A percentile compares a stretch with the other conserved stretches of the same genome.
phyloP scores from a whole-genome alignment of 768 basidiomycete species.

The Pleurotus platypus region DNA sequence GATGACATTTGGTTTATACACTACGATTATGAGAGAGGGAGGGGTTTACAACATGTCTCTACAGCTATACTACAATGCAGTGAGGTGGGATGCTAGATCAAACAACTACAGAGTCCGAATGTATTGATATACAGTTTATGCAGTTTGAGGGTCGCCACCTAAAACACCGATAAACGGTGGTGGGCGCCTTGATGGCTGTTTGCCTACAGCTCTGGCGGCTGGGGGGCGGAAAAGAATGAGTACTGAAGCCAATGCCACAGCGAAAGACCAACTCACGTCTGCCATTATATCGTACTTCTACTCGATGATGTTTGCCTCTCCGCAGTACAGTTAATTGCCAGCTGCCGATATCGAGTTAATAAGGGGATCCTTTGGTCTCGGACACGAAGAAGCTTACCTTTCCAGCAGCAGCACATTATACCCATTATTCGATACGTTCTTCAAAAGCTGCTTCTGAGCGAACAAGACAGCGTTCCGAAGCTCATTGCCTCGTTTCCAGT shows the following conservation, averaged over 20 bases:
- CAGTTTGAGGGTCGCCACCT: slow-evolving; percentile 27
- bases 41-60: background rate
- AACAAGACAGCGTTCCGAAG: slow-evolving; percentile 54
- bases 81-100: background rate
- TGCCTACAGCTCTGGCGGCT: slow-evolving; percentile 55
- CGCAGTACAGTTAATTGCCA: slow-evolving; percentile 69
- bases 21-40: background rate
- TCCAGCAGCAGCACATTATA: slow-evolving; percentile 66
- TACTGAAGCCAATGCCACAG: background rate
- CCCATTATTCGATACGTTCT: slow-evolving; percentile 48
- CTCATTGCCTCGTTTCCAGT: slow-evolving; percentile 38
- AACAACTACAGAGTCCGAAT: slow-evolving; percentile 1
- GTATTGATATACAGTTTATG: slow-evolving; percentile 12
- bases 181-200: slow-evolving; percentile 37
- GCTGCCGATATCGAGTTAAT: slow-evolving; percentile 27
- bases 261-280: slow-evolving; percentile 38
- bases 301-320: slow-evolving; percentile 55
- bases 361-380: too few relatives aligned
- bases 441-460: slow-evolving; percentile 60
- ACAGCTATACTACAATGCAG: slow-evolving; percentile 6
- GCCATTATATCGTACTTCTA: slow-evolving; percentile 68
- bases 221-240: slow-evolving; percentile 9
- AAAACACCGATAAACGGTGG: slow-evolving; percentile 73
- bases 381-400: slow-evolving; percentile 39
- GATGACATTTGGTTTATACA: background rate